Evolutionary conservation across 371 early-diverging fungal species (phyloP), one percentile per base, ranked within the genome.

Genomic region (Coemansia sp.): DNA sequence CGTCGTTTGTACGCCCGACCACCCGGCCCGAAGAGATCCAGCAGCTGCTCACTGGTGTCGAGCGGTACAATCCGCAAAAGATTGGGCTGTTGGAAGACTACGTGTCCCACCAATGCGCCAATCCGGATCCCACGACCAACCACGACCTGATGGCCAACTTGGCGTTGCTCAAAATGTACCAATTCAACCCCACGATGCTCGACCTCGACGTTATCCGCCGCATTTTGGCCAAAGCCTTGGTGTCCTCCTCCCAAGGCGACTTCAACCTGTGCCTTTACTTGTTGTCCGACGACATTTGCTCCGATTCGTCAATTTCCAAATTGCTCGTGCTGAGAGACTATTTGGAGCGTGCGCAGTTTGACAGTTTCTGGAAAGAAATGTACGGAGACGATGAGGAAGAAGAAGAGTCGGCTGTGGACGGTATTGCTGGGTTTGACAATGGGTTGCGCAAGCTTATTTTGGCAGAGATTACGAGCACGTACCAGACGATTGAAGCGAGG

Each of bases 131-230:
- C 40, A 85, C 83, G 70, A 86, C 84, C 81, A 85, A 88, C 75
- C 90, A 91, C 76, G 95, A 95, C 83, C 81, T 90, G 70, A 87
- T 88, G 85, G 95, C 96, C 26, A 93, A 93, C 82, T 85, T 94
- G 60, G 94, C 94, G 51, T 85, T 94, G 56, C 84, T 96, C 61
- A 94, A 96, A 82, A 84, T 96, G 85, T 95, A 94, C 82, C 96
- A 96, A 80, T 94, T 96, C 85, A 94, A 94, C 80, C 90, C 90
- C 21, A 72, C 85, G 55, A 83, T 87, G 77, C 81, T 88, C 64
- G 92, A 92, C 80, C 84, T 86, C 26, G 80, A 84, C 54, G 85
- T 89, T 49, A 84, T 94, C 66, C 80, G 83, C 69, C 88, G 86
- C 73, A 88, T 95, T 58, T 85, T 95, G 65, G 86, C 85, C 65